Evolutionary conservation across 345 rosid genomes (phyloP).

Genomic region (Pelargonium nanum): DNA sequence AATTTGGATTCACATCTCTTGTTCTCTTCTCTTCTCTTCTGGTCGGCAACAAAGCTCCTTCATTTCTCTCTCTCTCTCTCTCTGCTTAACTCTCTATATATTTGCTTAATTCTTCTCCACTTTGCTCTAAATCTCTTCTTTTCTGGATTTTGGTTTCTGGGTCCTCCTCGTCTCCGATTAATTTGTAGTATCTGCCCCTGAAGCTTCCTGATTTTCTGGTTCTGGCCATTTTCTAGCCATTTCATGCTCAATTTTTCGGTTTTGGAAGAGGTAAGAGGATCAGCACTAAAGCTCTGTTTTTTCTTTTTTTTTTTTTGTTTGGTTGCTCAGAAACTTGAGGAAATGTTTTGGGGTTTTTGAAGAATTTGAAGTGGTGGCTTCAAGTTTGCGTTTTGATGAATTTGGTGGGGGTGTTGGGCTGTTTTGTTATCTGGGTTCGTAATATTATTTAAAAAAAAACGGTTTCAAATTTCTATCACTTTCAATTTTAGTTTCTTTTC

Average conservation of each 20-base stretch:
- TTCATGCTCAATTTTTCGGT: not conserved
- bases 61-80: not conserved
- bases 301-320: not conserved
- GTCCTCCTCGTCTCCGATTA: not conserved
- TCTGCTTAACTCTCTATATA: not conserved
- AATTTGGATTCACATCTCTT: not conserved
- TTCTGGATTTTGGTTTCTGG: not conserved
- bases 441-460: no score
- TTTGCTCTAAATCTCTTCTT: not conserved
- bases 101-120: not conserved
- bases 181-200: not conserved
- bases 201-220: not conserved
- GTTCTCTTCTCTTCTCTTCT: not conserved
- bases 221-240: not conserved
- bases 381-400: not conserved
- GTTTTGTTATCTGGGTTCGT: not conserved
- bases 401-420: not conserved
- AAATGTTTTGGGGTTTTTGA: not conserved
- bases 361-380: not conserved
- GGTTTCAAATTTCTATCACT: not conserved
- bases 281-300: not conserved
- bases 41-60: not conserved
- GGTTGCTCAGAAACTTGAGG: conserved; percentile 2
- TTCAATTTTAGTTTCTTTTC: not conserved
- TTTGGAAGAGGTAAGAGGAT: conserved; percentile 1